These are phyloP conservation scores for Cyberlindnera mississippiensis DNA, from an alignment of 805 yeast species.

Conservation along the genomic window DNA sequence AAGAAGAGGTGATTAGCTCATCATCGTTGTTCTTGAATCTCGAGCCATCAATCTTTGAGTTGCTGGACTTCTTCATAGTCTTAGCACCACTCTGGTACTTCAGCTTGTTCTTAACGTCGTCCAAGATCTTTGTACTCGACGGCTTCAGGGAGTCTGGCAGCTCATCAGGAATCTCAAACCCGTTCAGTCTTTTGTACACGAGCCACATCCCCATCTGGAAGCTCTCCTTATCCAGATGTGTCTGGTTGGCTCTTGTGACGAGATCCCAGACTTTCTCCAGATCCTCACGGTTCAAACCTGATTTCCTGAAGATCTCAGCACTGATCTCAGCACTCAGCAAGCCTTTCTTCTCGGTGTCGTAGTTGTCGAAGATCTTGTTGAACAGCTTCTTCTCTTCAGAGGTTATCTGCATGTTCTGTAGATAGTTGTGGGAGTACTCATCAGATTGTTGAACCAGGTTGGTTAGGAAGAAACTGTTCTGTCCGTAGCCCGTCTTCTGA, in stretches of 20 bases:
- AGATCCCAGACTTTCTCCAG: constrained; percentile 89
- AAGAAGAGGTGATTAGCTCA: constrained; percentile 31
- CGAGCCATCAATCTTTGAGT: constrained; percentile 31
- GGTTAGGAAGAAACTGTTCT: constrained; percentile 35
- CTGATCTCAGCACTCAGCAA: constrained; percentile 80
- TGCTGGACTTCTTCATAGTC: constrained; percentile 26
- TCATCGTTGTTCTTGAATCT: constrained; percentile 79
- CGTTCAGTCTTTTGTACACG: constrained; percentile 85
- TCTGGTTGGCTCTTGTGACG: constrained; percentile 79
- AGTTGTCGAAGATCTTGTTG: constrained; percentile 84
- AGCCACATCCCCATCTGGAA: constrained; percentile 97
- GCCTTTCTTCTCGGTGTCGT: constrained; percentile 74
- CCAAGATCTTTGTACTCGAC: constrained; percentile 74
- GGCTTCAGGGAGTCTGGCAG: constrained; percentile 91
- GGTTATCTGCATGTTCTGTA: constrained; percentile 50
- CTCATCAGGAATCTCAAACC: constrained; percentile 71
- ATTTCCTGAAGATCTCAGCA: constrained; percentile 81
- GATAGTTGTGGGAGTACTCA: constrained; percentile 26
- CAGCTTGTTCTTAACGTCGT: constrained; percentile 60
- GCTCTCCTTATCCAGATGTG: constrained; percentile 85
- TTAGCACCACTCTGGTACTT: constrained; percentile 16
- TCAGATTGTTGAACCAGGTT: constrained; percentile 64
- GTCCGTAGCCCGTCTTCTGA: constrained; percentile 44
- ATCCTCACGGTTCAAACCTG: constrained; percentile 85
- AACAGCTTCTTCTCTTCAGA: constrained; percentile 81